These are phyloP conservation scores for Hydnomerulius pinastri DNA, from an alignment of 768 basidiomycete species.

Conservation along the genomic window DNA sequence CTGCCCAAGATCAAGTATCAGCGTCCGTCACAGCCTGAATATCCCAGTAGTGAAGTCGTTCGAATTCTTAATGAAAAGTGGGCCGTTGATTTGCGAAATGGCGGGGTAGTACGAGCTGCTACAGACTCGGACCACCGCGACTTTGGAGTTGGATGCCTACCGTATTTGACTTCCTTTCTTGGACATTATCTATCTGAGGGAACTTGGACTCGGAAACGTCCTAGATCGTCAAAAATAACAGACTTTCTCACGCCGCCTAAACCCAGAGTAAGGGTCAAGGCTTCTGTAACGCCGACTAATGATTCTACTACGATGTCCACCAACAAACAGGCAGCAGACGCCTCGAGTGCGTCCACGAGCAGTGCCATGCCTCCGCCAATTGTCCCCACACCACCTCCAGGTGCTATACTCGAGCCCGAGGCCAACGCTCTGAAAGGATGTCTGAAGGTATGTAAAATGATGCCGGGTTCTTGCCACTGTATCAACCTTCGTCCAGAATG, in stretches of 20 bases:
- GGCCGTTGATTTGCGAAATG: too few species aligned
- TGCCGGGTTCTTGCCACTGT: too few species aligned
- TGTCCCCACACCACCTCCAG: slow-evolving; percentile 41
- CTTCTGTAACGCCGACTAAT: slow-evolving; percentile 24
- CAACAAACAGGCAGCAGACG: slow-evolving; percentile 31
- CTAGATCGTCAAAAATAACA: too few species aligned
- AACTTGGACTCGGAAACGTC: too few species aligned
- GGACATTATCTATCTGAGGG: slow-evolving; percentile 10
- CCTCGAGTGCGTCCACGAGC: slow-evolving; percentile 22
- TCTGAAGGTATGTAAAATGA: slow-evolving; percentile 59
- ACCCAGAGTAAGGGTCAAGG: slow-evolving; percentile 38
- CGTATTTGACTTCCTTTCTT: slow-evolving; percentile 29
- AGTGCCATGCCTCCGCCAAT: slow-evolving; percentile 55
- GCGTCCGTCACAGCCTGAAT: not conserved
- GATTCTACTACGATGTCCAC: slow-evolving; percentile 8
- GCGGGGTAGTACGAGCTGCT: too few species aligned
- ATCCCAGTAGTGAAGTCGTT: not conserved
- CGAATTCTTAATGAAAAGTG: too few species aligned
- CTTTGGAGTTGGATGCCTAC: not conserved
- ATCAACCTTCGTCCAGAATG: slow-evolving; percentile 42
- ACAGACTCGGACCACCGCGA: too few species aligned
- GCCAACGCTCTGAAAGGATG: slow-evolving; percentile 55
- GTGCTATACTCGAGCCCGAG: slow-evolving; percentile 63
- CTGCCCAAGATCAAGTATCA: not conserved
- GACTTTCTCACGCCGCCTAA: slow-evolving; percentile 45